Evolutionary conservation across 2,329 filamentous ascomycete species (phyloP).

Genomic region (Emmonsia crescens): DNA sequence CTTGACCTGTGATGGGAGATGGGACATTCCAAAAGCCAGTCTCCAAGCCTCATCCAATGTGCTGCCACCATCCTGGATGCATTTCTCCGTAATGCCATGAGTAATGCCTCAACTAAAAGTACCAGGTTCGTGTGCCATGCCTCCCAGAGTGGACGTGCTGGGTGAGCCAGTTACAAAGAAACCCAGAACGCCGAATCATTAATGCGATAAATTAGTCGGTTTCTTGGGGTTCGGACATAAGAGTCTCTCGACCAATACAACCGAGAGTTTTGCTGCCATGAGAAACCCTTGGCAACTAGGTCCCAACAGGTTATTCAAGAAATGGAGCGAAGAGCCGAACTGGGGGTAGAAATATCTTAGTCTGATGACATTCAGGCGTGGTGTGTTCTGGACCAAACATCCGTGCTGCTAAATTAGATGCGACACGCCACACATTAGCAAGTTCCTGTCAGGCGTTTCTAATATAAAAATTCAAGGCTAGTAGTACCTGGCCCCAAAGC

Average conservation of each 20-base stretch:
- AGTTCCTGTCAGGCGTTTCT: background rate
- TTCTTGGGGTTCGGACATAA: background rate
- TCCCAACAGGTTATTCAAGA: background rate
- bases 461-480: background rate
- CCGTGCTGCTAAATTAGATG: background rate
- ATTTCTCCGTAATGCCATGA: background rate
- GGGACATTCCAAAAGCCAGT: too few species aligned
- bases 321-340: background rate
- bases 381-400: background rate
- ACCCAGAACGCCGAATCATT: background rate
- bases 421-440: background rate
- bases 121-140: background rate
- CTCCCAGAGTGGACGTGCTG: too few species aligned
- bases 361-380: background rate
- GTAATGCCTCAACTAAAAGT: background rate
- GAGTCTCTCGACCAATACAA: background rate
- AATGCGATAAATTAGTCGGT: background rate
- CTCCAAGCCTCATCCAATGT: too few species aligned
- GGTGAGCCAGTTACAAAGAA: background rate
- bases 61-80: background rate
- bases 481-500: background rate
- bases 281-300: background rate
- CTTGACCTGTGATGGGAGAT: too few species aligned
- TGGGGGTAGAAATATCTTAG: background rate
- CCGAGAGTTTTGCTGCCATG: background rate